Evolutionary conservation across 1,284 basidiomycete species (phyloP), one percentile per base, ranked within the genome.

Genomic region (Melampsora americana): DNA sequence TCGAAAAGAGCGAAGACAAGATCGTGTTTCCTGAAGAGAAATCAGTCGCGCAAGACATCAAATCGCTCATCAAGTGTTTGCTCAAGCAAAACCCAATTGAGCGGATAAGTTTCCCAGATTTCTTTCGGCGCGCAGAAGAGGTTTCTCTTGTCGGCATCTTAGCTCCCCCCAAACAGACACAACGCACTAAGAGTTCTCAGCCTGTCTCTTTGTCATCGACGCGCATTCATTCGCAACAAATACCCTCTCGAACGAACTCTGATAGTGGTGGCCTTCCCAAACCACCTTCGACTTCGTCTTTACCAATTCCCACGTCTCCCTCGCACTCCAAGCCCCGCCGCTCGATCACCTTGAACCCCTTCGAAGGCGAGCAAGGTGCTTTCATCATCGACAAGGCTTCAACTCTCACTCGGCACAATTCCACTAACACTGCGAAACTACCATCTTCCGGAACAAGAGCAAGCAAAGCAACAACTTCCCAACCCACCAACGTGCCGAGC

Each of bases 1-100:
- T 99, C 79, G 95, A 98, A 81, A 87, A 88, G 46, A 90, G 91
- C 30, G 85, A 87, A 77, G 87, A 87, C 78, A 80, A 82, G 53
- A 90, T 99, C 82, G 91, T 90, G 82, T 97, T 98, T 79, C 94
- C 93, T 0, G 95, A 98, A 81, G 95, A 98, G 81, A 78, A 79
- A 30, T 77, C 78, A 0, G 92, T 98, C 12, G 88, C 93, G 0
- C 81, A 84, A 1, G 95, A 97, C 80, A 87, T 99, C 83, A 98
- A 99, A 85, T 86, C 87, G 42, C 88, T 99, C 67, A 93, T 99
- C 60, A 88, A 93, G 3, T 84, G 85, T 26, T 85, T 99, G 61
- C 86, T 99, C 61, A 94, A 91, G 83, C 89, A 92, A 46, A 88
- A 90, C 59, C 93, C 95, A 0, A 87, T 87, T 0, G 91, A 97